Base-by-base conservation (phyloP, 345 rosid species). In the Lepidium sativum region DNA sequence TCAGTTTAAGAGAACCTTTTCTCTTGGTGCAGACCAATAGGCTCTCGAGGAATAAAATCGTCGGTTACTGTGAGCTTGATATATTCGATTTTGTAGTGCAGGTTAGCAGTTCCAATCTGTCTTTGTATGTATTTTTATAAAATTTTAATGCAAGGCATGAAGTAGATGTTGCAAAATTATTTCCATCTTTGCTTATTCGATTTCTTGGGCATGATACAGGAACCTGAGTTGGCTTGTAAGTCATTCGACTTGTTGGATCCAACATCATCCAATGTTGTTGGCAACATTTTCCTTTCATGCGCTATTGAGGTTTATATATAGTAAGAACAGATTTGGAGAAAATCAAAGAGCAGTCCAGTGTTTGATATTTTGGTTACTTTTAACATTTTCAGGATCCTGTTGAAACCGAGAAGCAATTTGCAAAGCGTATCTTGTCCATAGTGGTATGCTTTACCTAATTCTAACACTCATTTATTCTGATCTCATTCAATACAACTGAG, bases 321-420 rank as follows among this genome's bases (percentile, higher is more conserved):
- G 1, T 9, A 7, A 18, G 14, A 25, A 54, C 31, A 38, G 8
- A 20, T 49, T 54, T 35, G 54, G 48, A 21, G 29, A 43, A 61
- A 23, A 18, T 15, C 15, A 38, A 63, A 27, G 35, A 35, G 38
- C 34, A 48, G 20, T 72, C 31, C 7, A 21, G 42, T 38, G 31
- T 69, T 49, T 70, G 51, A 75, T 57, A 12, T 63, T 27, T 44
- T 65, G 15, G 64, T 40, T 63, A 31, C 54, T 72, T 27, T 5
- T 71, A 57, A 48, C 16, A 23, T 56, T 76, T 65, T 35, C 77
- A 89, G 98, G 98, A 92, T 73, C 98, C 96, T 55, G 34, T 82
- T 47, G 98, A 92, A 75, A 87, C 97, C 0, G 91, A 92, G 81
- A 92, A 74, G 79, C 65, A 81, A 50, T 89, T 92, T 83, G 92